phyloP scores from a whole-genome alignment of 1,284 basidiomycete species.

The Ganoderma boninense region DNA sequence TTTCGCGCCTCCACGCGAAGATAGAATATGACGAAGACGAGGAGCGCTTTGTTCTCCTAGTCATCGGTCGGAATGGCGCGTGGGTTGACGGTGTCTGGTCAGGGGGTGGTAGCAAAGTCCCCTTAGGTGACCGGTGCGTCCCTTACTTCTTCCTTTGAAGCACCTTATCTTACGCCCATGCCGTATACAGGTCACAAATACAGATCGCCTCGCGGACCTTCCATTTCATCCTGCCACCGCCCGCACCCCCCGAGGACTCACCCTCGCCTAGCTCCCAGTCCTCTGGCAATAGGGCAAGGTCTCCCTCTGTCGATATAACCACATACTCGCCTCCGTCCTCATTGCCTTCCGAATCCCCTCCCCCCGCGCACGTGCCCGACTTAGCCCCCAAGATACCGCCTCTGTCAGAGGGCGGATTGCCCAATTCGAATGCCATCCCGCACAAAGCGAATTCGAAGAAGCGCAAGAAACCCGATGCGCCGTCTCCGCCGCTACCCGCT shows the following conservation, averaged over 20 bases:
- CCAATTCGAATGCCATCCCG: conserved; percentile 66
- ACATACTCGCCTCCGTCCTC: conserved; percentile 85
- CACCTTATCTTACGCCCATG: conserved; percentile 17
- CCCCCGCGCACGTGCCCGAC: conserved; percentile 48
- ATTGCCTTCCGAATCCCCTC: conserved; percentile 75
- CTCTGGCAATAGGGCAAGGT: conserved; percentile 63
- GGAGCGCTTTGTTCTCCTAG: conserved; percentile 90
- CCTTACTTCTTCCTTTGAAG: neutral
- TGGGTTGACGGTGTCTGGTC: conserved; percentile 98
- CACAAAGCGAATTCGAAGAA: conserved; percentile 69
- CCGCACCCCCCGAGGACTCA: conserved; percentile 76
- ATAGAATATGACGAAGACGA: conserved; percentile 92
- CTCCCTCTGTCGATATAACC: conserved; percentile 77
- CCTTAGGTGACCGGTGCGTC: conserved; percentile 82
- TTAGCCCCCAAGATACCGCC: conserved; percentile 42
- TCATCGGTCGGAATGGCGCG: conserved; percentile 95
- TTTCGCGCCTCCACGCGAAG: conserved; percentile 94
- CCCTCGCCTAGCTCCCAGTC: conserved; percentile 76
- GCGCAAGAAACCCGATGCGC: conserved; percentile 69
- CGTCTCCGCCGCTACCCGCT: conserved; percentile 52
- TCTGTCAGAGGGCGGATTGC: conserved; percentile 52
- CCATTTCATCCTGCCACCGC: conserved; percentile 91
- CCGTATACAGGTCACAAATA: conserved; percentile 84
- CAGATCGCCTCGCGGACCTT: conserved; percentile 99
- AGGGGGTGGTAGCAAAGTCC: conserved; percentile 85